Evolutionary conservation across 495 filamentous ascomycete genomes (phyloP).

Genomic region (Neurospora sp.): DNA sequence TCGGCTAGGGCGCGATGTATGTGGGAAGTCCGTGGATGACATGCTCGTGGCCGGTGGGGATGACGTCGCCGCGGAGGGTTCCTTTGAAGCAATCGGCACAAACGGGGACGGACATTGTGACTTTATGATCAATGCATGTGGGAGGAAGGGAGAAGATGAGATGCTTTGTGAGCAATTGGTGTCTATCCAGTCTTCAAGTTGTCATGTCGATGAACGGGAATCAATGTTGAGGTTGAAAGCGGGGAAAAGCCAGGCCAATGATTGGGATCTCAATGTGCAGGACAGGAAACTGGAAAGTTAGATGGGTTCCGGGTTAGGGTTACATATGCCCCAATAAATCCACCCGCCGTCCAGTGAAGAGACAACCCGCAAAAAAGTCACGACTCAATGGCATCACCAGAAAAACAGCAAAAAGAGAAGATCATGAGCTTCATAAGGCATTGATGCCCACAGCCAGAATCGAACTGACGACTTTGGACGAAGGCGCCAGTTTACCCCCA

Average conservation of each 20-base stretch:
- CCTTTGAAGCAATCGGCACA: slow-evolving; percentile 22
- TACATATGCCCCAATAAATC: neutral
- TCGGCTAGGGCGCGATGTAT: slow-evolving; percentile 46
- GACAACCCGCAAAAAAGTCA: too few relatives aligned
- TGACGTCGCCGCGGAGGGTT: slow-evolving; percentile 18
- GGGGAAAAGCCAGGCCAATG: neutral
- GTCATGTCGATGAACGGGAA: too few relatives aligned
- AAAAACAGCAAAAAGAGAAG: too few relatives aligned
- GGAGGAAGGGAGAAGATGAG: neutral
- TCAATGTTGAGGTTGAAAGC: neutral
- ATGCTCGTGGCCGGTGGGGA: slow-evolving; percentile 17
- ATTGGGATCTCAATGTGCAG: too few relatives aligned
- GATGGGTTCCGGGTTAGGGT: neutral
- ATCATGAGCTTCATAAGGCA: too few relatives aligned
- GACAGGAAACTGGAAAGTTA: too few relatives aligned
- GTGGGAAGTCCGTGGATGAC: slow-evolving; percentile 38
- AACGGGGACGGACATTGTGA: slow-evolving; percentile 6
- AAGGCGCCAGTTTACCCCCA: too few relatives aligned
- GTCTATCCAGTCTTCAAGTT: too few relatives aligned
- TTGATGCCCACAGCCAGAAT: too few relatives aligned
- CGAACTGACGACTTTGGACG: too few relatives aligned
- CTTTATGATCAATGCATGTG: neutral
- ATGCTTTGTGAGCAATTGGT: neutral
- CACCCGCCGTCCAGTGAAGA: too few relatives aligned
- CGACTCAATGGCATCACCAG: too few relatives aligned